These are phyloP conservation scores for Candida xyloterini DNA, from an alignment of 805 yeast species.

Conservation along the genomic window DNA sequence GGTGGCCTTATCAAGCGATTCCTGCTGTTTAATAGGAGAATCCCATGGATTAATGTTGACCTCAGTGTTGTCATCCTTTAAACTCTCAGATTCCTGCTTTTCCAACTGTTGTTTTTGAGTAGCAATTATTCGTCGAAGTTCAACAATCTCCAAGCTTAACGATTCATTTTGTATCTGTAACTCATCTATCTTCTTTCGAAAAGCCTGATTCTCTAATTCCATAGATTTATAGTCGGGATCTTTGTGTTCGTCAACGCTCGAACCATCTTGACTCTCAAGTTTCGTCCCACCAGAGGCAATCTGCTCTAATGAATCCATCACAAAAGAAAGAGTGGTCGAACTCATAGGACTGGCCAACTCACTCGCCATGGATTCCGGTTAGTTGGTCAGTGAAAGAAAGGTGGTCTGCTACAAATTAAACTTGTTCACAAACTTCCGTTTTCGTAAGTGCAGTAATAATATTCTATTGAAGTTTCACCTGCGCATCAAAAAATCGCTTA, in stretches of 20 bases:
- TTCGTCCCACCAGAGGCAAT: slow-evolving; percentile 5
- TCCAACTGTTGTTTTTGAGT: slow-evolving; percentile 2
- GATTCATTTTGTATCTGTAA: slow-evolving; percentile 1
- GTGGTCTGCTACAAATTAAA: neutral
- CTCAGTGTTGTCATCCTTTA: neutral
- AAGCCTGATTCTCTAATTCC: slow-evolving; percentile 9
- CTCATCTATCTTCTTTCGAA: neutral
- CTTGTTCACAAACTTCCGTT: neutral
- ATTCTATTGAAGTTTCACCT: neutral
- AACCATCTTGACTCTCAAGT: slow-evolving; percentile 5
- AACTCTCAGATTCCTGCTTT: slow-evolving; percentile 1
- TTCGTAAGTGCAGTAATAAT: neutral
- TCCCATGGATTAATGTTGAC: slow-evolving; percentile 23
- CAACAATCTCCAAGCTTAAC: slow-evolving; percentile 1
- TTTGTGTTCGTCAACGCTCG: neutral
- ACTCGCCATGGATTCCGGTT: neutral
- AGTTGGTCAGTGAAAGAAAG: neutral
- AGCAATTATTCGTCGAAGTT: slow-evolving; percentile 8
- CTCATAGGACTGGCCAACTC: slow-evolving; percentile 6
- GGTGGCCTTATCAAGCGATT: slow-evolving; percentile 14
- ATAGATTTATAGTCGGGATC: neutral
- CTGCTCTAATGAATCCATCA: slow-evolving; percentile 8
- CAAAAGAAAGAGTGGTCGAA: slow-evolving; percentile 6
- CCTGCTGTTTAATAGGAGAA: slow-evolving; percentile 24
- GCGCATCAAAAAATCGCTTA: slow-evolving; percentile 1